phyloP scores from a whole-genome alignment of 805 yeast genomes.

The Wickerhamiella brachini region DNA sequence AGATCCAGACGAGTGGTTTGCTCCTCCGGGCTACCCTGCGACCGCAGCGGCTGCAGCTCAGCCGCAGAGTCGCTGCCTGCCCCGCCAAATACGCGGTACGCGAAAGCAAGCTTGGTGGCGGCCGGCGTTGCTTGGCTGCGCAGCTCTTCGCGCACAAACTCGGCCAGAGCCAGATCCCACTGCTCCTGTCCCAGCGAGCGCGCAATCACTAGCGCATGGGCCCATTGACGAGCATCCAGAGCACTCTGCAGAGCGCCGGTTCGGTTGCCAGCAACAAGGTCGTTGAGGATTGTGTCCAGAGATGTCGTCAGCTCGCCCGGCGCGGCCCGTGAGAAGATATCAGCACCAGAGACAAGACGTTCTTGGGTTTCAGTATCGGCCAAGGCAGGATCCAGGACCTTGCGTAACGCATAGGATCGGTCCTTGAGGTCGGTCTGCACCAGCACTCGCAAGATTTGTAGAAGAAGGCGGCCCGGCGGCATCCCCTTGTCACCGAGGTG shows the following conservation, averaged over 20 bases:
- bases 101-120: slow-evolving; percentile 34
- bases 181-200: slow-evolving; percentile 48
- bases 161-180: slow-evolving; percentile 45
- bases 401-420: slow-evolving; percentile 2
- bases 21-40: slow-evolving; percentile 3
- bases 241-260: slow-evolving; percentile 53
- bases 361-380: background rate
- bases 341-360: slow-evolving; percentile 11
- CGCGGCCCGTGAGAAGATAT: slow-evolving; percentile 20
- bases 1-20: slow-evolving; percentile 7
- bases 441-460: slow-evolving; percentile 9
- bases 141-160: slow-evolving; percentile 38
- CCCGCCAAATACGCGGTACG: slow-evolving; percentile 54
- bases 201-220: slow-evolving; percentile 61
- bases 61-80: slow-evolving; percentile 39
- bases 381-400: slow-evolving; percentile 4
- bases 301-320: slow-evolving; percentile 6
- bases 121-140: slow-evolving; percentile 26
- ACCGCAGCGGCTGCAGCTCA: slow-evolving; percentile 30
- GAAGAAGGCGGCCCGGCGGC: slow-evolving; percentile 11
- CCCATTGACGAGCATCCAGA: slow-evolving; percentile 54
- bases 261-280: slow-evolving; percentile 48
- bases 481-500: slow-evolving; percentile 8
- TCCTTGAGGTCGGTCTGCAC: slow-evolving; percentile 6
- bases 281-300: slow-evolving; percentile 24